Base-by-base conservation (phyloP, 305 asterid species). In the Stenogyne calaminthoides region DNA sequence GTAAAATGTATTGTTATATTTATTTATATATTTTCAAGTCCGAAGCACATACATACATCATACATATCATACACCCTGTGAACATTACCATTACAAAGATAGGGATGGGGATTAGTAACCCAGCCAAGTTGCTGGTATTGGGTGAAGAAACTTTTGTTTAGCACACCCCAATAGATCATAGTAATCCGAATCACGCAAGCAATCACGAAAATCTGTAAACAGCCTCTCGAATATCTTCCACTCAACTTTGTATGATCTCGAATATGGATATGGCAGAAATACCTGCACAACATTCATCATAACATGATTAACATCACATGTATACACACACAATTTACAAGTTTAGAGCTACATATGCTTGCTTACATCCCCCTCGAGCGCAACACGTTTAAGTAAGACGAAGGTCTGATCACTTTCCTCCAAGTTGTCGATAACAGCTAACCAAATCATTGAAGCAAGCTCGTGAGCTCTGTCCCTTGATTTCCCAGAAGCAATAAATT, bases 121-220 rank as follows among this genome's bases (percentile, higher is more conserved):
- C 71, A 88, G 59, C 95, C 96, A 90, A 63, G 86, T 66, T 32
- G 91, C 77, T 9, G 96, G 95, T 72, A 90, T 78, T n/a, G 84
- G 84, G 79, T 84, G 92, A 80, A 87, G 92, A 80, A 88, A 88
- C 74, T 78, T 88, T 44, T 86, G 89, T 70, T 87, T 90, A 6
- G 96, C 95, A 65, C 76, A 71, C 64, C 81, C 84, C 83, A 90
- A 67, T 64, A 86, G 69, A 78, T 90, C 88, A 60, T 81, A 90
- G 80, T 85, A 85, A 60, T 87, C 95, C 14, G 64, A 74, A 64
- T 78, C 78, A 42, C 51, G 67, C 79, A 90, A 76, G 83, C 92
- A 87, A 80, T 90, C 92, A 0, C 95, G 88, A 64, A 90, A 88
- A 80, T 90, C 96, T 15, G 92, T 88, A 60, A 87, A 87, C 19